Conservation (phyloP, 768 basidiomycete genomes). For the Lactarius sanguifluus region DNA sequence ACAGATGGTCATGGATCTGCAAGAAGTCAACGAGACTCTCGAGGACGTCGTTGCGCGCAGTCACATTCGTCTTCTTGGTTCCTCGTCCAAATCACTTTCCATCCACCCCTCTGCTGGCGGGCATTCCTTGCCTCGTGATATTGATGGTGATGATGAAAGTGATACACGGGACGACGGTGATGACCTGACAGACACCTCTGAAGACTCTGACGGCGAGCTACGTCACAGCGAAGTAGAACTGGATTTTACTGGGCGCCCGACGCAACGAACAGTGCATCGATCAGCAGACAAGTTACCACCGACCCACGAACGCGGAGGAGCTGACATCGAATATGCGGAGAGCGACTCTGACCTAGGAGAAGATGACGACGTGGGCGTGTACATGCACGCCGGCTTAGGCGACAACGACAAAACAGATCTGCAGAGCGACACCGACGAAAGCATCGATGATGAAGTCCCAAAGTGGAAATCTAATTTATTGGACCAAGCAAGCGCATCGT, state of each 20-base stretch:
- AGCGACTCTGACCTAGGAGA: constrained; percentile 73
- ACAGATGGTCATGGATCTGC: constrained; percentile 95
- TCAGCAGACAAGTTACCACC: constrained; percentile 32
- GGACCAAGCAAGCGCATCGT: constrained; percentile 46
- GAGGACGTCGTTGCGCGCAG: constrained; percentile 80
- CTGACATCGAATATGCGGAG: constrained; percentile 66
- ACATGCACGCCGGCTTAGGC: constrained; percentile 43
- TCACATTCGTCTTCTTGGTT: constrained; percentile 79
- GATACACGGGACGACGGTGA: constrained; percentile 36
- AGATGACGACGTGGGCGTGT: constrained; percentile 46
- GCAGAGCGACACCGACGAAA: constrained; percentile 48
- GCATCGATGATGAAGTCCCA: constrained; percentile 52
- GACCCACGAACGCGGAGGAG: constrained; percentile 39
- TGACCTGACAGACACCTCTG: constrained; percentile 32
- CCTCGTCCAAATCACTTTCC: constrained; percentile 70
- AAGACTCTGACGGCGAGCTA: constrained; percentile 35
- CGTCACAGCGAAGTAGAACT: constrained; percentile 31
- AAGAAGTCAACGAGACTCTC: constrained; percentile 80
- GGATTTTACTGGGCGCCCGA: constrained; percentile 26
- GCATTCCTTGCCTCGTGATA: constrained; percentile 25
- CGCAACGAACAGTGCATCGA: constrained; percentile 25
- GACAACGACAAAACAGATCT: constrained; percentile 52
- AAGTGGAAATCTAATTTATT: constrained; percentile 74
- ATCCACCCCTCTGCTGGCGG: constrained; percentile 38
- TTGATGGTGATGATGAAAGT: constrained; percentile 29